These are phyloP conservation scores for Penicillium taxi DNA, from an alignment of 495 filamentous ascomycete genomes.

Conservation along the genomic window DNA sequence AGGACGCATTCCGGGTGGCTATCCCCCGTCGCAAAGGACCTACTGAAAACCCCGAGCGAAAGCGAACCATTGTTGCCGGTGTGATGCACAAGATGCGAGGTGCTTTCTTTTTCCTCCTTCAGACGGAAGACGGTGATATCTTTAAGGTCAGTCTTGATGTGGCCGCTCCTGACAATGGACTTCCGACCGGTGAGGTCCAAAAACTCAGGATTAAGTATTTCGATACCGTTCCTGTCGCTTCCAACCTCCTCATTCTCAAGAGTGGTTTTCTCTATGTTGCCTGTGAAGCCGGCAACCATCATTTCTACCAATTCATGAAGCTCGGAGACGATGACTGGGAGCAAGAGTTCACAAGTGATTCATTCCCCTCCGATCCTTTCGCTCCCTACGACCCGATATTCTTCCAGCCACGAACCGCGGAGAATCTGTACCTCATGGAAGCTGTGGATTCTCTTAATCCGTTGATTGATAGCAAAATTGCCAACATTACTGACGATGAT, in stretches of 20 bases:
- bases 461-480: slow-evolving; percentile 79
- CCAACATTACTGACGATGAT: slow-evolving; percentile 82
- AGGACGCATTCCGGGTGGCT: slow-evolving; percentile 77
- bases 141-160: slow-evolving; percentile 95
- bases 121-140: slow-evolving; percentile 91
- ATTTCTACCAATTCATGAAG: slow-evolving; percentile 96
- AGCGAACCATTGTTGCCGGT: slow-evolving; percentile 75
- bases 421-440: slow-evolving; percentile 78
- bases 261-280: slow-evolving; percentile 94
- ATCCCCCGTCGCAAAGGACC: slow-evolving; percentile 79
- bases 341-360: slow-evolving; percentile 72
- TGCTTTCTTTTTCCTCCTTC: slow-evolving; percentile 96
- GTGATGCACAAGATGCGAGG: slow-evolving; percentile 96
- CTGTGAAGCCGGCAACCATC: slow-evolving; percentile 84
- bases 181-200: slow-evolving; percentile 70
- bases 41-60: slow-evolving; percentile 87
- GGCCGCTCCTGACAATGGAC: slow-evolving; percentile 70
- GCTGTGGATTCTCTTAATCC: slow-evolving; percentile 87
- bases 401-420: slow-evolving; percentile 71
- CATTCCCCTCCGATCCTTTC: slow-evolving; percentile 64
- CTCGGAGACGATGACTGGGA: slow-evolving; percentile 95
- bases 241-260: slow-evolving; percentile 83
- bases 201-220: slow-evolving; percentile 94
- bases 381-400: slow-evolving; percentile 65
- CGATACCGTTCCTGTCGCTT: slow-evolving; percentile 84